Base-by-base conservation (phyloP, 768 basidiomycete genomes). In the Kwoniella heveanensis region DNA sequence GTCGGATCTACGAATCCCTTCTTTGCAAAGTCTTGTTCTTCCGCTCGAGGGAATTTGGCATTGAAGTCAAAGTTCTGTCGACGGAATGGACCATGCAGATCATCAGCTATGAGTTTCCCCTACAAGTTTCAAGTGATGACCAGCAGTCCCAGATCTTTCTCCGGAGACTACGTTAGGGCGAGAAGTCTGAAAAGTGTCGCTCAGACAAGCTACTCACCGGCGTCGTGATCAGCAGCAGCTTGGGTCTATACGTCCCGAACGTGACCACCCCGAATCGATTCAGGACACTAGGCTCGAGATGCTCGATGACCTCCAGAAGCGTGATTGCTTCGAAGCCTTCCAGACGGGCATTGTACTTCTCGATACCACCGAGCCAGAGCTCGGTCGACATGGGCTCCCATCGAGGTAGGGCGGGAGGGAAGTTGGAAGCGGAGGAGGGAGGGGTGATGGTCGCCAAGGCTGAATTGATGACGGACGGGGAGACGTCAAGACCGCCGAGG, bases 1-100 rank as follows among this genome's bases (percentile, higher is more conserved):
- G 80, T 80, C 5, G 79, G 79, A 54, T 81, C 80, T 10, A 72
- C 62, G 56, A 75, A 81, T 9, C 80, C 80, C 49, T 65, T 73
- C 44, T 60, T 54, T 1, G 65, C 64, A 53, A 64, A 68, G 27
- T 64, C 61, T 4, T 73, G 59, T 27, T 73, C 62, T 22, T 71
- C 50, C 19, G 65, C 65, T 32, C 74, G 69, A 24, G 77, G 76
- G 66, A 81, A 81, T 54, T 79, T 78, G 46, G 72, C 69, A 54
- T 81, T 81, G 66, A 81, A 81, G 66, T 71, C 69, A 49, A 72
- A 76, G 56, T 77, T 73, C 73, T 74, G 54, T 8, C n/a, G n/a
- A n/a, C n/a, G n/a, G n/a, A n/a, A 3, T 44, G 15, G 19, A 8
- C 0, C 10, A 3, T 27, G 36, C 39, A 55, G 52, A 15, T 19